These are phyloP conservation scores for Fusarium sp. DNA, from an alignment of 2,329 filamentous ascomycete genomes.

Conservation along the genomic window DNA sequence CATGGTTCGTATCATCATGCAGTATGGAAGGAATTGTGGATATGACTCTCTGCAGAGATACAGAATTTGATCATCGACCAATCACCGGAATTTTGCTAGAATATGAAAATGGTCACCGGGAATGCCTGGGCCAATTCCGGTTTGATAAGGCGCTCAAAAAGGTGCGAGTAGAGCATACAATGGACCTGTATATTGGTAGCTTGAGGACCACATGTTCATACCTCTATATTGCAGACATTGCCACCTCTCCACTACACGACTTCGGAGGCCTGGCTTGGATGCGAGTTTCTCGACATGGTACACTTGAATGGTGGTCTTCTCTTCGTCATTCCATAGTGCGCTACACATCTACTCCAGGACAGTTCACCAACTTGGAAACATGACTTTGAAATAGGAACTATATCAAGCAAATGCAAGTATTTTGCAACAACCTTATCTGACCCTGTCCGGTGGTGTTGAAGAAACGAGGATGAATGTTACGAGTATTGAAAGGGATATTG, in stretches of 20 bases:
- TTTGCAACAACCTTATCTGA: not conserved
- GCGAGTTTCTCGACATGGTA: not conserved
- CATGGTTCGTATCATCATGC: slow-evolving; percentile 21
- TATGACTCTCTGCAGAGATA: slow-evolving; percentile 19
- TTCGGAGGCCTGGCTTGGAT: not conserved
- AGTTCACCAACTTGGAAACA: slow-evolving; percentile 2
- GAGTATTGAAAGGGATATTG: too few species aligned
- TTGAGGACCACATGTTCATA: slow-evolving; percentile 8
- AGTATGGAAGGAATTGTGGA: slow-evolving; percentile 6
- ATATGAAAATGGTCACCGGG: slow-evolving; percentile 13
- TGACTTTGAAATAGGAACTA: not conserved
- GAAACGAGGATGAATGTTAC: too few species aligned
- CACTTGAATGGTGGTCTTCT: slow-evolving; percentile 21
- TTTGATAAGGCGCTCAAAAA: slow-evolving; percentile 10
- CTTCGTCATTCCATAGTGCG: slow-evolving; percentile 18
- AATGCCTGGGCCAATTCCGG: slow-evolving; percentile 17
- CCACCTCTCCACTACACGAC: not conserved
- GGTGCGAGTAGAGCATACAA: not conserved
- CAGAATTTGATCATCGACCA: not conserved
- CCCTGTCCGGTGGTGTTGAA: not conserved
- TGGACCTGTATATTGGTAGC: slow-evolving; percentile 14
- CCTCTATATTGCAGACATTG: slow-evolving; percentile 16
- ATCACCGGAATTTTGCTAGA: slow-evolving; percentile 3
- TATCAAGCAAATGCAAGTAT: not conserved
- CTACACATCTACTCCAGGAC: slow-evolving; percentile 6